These are phyloP conservation scores for Phytopythium kandeliae DNA, from an alignment of 352 stramenopile species.

Conservation along the genomic window DNA sequence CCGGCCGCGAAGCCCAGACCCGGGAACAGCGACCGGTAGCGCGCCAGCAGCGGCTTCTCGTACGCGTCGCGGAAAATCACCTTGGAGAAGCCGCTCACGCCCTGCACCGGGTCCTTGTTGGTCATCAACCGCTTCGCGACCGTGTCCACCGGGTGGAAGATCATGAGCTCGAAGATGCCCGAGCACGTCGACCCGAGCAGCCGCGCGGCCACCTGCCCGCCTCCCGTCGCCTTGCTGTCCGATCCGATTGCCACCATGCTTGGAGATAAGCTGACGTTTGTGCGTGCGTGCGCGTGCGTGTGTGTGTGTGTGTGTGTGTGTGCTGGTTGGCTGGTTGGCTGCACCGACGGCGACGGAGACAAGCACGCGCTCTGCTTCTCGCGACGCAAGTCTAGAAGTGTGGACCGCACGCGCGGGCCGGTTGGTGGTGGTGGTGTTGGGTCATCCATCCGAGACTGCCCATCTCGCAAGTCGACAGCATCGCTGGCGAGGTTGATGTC, in stretches of 20 bases:
- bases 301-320: background rate
- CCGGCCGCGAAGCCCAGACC: constrained; percentile 91
- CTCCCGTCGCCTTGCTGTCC: constrained; percentile 32
- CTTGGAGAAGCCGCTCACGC: constrained; percentile 48
- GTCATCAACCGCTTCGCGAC: constrained; percentile 95
- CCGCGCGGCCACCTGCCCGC: constrained; percentile 60
- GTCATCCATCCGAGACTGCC: too few relatives aligned
- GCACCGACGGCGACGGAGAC: too few relatives aligned
- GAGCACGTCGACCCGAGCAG: constrained; percentile 90
- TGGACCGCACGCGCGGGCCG: too few relatives aligned
- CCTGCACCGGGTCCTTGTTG: constrained; percentile 65
- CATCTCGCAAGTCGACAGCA: too few relatives aligned
- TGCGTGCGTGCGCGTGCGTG: background rate
- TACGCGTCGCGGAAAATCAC: constrained; percentile 89
- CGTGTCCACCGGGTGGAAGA: constrained; percentile 95
- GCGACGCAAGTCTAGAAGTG: too few relatives aligned
- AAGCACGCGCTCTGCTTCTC: background rate
- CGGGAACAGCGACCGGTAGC: constrained; percentile 88
- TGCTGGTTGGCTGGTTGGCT: too few relatives aligned
- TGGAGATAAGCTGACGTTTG: background rate
- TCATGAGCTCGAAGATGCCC: constrained; percentile 91
- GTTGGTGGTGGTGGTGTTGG: too few relatives aligned
- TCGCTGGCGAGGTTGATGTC: too few relatives aligned
- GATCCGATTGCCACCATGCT: constrained; percentile 43
- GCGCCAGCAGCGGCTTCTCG: constrained; percentile 66